These are phyloP conservation scores for Ustanciosporium gigantosporum DNA, from an alignment of 1,284 basidiomycete genomes.

Conservation along the genomic window DNA sequence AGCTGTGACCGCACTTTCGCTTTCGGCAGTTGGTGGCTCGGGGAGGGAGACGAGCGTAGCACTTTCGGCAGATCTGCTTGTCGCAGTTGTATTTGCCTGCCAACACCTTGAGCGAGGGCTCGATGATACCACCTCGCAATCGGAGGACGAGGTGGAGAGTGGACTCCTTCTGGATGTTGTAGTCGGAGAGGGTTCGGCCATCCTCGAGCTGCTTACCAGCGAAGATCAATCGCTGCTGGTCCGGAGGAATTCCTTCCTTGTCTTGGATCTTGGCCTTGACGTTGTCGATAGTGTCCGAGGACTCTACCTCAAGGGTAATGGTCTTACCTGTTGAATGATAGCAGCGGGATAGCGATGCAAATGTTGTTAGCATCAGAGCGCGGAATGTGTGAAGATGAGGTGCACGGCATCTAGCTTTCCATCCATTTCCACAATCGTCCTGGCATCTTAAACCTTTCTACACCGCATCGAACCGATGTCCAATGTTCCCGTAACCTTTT, in stretches of 20 bases:
- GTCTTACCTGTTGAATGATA: constrained; percentile 60
- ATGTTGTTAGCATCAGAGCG: no score
- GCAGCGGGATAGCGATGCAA: no score
- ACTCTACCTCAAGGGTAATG: constrained; percentile 63
- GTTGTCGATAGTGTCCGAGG: constrained; percentile 61
- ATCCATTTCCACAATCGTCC: no score
- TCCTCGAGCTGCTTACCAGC: constrained; percentile 89
- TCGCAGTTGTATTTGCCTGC: constrained; percentile 75
- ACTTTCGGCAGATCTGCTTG: constrained; percentile 89
- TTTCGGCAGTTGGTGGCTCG: constrained; percentile 99
- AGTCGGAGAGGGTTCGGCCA: constrained; percentile 64
- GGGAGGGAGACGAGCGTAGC: constrained; percentile 97
- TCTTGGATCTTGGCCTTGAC: constrained; percentile 65
- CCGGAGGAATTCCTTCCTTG: constrained; percentile 78
- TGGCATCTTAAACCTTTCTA: no score
- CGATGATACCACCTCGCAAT: constrained; percentile 59
- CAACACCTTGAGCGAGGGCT: constrained; percentile 68
- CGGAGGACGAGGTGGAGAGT: constrained; percentile 58
- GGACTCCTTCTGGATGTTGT: constrained; percentile 78
- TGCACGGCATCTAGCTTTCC: no score
- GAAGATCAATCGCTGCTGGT: constrained; percentile 97
- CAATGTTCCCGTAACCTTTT: no score
- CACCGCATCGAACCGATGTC: no score
- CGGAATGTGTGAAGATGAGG: no score
- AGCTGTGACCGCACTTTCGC: constrained; percentile 61